Conservation (phyloP, 257 asterid species). For the Marsdenia floribunda region DNA sequence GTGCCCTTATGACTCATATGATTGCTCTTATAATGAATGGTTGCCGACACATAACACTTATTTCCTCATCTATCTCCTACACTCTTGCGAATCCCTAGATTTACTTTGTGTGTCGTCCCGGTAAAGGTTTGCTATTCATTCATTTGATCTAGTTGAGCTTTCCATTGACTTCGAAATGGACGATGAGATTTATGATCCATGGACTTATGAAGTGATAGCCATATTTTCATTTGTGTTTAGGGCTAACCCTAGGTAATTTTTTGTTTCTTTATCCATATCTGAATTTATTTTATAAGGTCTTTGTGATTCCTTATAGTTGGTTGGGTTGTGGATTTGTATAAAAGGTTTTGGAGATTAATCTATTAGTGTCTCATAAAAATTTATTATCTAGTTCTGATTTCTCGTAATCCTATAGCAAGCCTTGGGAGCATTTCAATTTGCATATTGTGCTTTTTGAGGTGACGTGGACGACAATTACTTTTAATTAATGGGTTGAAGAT, state of each 20-base stretch:
- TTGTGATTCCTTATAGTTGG: not conserved
- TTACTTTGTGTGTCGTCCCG: not conserved
- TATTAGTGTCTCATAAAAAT: not conserved
- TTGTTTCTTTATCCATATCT: not conserved
- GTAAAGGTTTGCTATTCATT: not conserved
- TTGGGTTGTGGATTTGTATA: not conserved
- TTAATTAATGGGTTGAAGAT: not conserved
- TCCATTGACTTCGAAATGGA: not conserved
- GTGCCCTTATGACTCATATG: not conserved
- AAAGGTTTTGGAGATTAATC: not conserved
- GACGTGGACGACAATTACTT: not conserved
- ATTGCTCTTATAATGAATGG: not conserved
- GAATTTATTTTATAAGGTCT: not conserved
- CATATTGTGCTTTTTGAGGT: not conserved
- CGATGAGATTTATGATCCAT: constrained; percentile 2
- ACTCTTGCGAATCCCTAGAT: not conserved
- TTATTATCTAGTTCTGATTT: not conserved
- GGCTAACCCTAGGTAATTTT: constrained; percentile 8
- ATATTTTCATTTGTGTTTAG: constrained; percentile 8
- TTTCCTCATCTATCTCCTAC: not conserved
- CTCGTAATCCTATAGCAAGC: not conserved
- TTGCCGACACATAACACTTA: not conserved
- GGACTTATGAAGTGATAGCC: not conserved
- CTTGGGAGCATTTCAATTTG: not conserved
- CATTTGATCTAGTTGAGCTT: not conserved